Base-by-base conservation (phyloP, 2,329 filamentous ascomycete species). In the Penicillium janthinellum region DNA sequence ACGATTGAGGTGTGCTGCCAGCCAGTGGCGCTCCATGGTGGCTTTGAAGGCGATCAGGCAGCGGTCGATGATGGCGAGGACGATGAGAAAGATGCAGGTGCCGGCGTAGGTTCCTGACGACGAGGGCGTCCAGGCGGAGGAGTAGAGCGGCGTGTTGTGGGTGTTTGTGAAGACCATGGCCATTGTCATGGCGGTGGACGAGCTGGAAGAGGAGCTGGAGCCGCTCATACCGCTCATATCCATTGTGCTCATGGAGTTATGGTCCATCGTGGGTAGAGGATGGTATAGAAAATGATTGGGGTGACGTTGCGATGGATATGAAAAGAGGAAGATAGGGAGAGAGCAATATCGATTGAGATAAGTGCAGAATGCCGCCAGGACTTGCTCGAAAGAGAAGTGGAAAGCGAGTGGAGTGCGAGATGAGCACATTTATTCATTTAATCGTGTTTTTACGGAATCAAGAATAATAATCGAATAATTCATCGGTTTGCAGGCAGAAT, bases 41-140 rank as follows among this genome's bases (percentile, higher is more conserved):
- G 79, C 73, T 73, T 91, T 92, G 68, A 85, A 81, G 2, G 92
- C 92, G 53, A 94, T 79, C 15, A 96, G 81, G 20, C 82, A 78
- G 54, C 93, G 90, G 71, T 89, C 87, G 58, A 89, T 70, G 61
- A 88, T 81, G 61, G 88, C 88, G 54, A 98, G 87, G 47, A 90
- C 68, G 73, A 96, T 88, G 60, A 97, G 84, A 78, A 97, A 97
- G 75, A 97, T 90, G 81, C 94, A 96, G 31, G 92, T 96, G 57
- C 87, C 94, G 1, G 91, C 92, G 77, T 97, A 98, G 60, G 84
- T 79, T 67, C 89, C 91, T 5, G 83, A 79, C 38, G 79, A 88
- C 31, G 73, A 77, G 5, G 94, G 94, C 2, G 90, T 89, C 92
- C 93, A 98, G 54, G 81, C 74, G 22, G 78, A 74, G 15, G 90